A percentile compares a stretch with the other conserved stretches of the same genome.
Evolutionary conservation across 805 yeast genomes (phyloP).

Genomic region (Metschnikowia continentalis): DNA sequence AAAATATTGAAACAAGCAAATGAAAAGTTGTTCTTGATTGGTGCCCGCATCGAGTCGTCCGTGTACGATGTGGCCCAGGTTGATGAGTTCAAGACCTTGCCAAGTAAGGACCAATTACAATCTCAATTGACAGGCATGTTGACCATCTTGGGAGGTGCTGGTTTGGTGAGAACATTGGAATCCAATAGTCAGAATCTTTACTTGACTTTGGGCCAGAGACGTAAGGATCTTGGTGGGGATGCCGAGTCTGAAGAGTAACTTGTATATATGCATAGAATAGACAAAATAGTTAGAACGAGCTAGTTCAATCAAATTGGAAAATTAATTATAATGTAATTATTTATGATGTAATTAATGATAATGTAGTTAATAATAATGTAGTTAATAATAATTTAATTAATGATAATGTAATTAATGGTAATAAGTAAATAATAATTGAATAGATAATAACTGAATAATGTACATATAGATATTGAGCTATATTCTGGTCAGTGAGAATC

Average conservation of each 20-base stretch:
- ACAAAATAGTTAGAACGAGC: neutral
- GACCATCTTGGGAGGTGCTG: conserved; percentile 84
- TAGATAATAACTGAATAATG: too few species aligned
- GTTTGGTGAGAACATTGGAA: conserved; percentile 77
- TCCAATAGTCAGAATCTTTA: conserved; percentile 63
- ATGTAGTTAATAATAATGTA: neutral
- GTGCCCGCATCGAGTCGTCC: conserved; percentile 73
- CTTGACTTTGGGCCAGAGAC: conserved; percentile 67
- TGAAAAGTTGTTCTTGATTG: conserved; percentile 76
- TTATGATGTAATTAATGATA: neutral
- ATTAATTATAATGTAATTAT: too few species aligned
- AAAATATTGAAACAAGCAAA: conserved; percentile 57
- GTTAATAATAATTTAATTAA: too few species aligned
- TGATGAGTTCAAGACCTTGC: conserved; percentile 65
- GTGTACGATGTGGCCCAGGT: conserved; percentile 51
- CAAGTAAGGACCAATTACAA: conserved; percentile 66
- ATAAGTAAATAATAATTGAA: too few species aligned
- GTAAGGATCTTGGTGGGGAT: conserved; percentile 33
- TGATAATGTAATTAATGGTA: too few species aligned
- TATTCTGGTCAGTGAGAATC: too few species aligned
- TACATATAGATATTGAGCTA: too few species aligned
- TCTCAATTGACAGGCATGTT: conserved; percentile 80
- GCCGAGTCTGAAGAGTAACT: conserved; percentile 9
- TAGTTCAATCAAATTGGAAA: too few species aligned
- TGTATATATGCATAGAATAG: conserved; percentile 9